These are phyloP conservation scores for Pilobolus umbonatus DNA, from an alignment of 192 early-diverging fungal species.

Conservation along the genomic window DNA sequence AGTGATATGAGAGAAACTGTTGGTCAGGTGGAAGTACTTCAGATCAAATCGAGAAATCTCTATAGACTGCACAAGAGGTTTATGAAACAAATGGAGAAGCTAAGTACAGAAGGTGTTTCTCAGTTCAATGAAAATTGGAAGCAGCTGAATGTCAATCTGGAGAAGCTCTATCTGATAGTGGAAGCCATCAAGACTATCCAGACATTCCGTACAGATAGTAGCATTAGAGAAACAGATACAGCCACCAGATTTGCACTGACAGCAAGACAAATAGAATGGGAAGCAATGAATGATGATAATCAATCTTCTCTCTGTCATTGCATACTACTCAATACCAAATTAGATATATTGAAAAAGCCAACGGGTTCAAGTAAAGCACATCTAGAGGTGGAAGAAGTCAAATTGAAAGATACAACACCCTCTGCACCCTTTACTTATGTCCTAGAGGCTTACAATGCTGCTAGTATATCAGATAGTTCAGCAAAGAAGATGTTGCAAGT, in stretches of 20 bases:
- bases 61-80: constrained; percentile 22
- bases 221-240: constrained; percentile 49
- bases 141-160: constrained; percentile 26
- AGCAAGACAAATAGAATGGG: constrained; percentile 61
- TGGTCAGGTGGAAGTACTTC: constrained; percentile 46
- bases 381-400: constrained; percentile 69
- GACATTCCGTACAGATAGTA: constrained; percentile 44
- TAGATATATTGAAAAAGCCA: constrained; percentile 63
- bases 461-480: constrained; percentile 53
- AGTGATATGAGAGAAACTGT: constrained; percentile 53
- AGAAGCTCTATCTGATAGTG: constrained; percentile 65
- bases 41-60: constrained; percentile 49
- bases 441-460: constrained; percentile 49
- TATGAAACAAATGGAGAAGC: background rate
- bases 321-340: constrained; percentile 54
- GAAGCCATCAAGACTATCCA: constrained; percentile 54
- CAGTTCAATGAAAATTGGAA: constrained; percentile 14
- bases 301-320: constrained; percentile 62
- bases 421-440: constrained; percentile 53
- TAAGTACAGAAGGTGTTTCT: constrained; percentile 7
- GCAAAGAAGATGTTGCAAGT: constrained; percentile 83
- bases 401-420: constrained; percentile 59
- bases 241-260: constrained; percentile 47
- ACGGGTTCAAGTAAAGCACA: constrained; percentile 69
- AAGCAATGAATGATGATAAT: constrained; percentile 65